Base-by-base conservation (phyloP, 495 filamentous ascomycete genomes). In the Chaetomium cochliodes region DNA sequence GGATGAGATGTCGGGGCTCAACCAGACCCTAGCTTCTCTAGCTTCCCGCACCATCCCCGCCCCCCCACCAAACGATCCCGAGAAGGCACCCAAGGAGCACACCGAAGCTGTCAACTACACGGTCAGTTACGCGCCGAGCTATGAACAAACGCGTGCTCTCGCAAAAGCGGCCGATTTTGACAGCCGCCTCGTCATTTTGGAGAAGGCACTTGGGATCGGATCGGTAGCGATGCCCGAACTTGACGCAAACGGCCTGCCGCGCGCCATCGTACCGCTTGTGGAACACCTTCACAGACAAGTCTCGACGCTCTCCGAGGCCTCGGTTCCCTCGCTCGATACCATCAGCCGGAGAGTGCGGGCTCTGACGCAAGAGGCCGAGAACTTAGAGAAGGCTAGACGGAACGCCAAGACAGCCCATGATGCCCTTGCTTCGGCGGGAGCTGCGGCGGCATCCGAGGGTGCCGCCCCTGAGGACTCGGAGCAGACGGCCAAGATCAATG, bases 121-220 rank as follows among this genome's bases (percentile, higher is more conserved):
- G 16, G 74, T 86, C 61, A 82, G 80, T 64, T 81, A 85, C 69
- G 77, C 81, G 65, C 77, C 90, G 54, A 71, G 77, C 33, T 86
- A 86, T 64, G 80, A 87, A 53, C 79, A 86, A 67, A 85, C 79
- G 12, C 86, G 87, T 70, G 80, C 89, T 22, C 82, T 97, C 15
- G 85, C 88, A 22, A 90, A 91, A 70, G 91, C 91, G 7, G 91
- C 92, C 26, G 90, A 93, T 62, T 96, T 98, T 65, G 94, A 97
- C 72, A 79, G 83, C 39, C 87, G 94, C 5, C 82, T 99, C 4
- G 78, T 88, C 0, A 70, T 88, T 9, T 79, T 99, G 39, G 94
- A 99, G 77, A 87, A 86, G 56, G 84, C 87, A 2, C 85, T 98
- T 53, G 96, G 96, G 18, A 82, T 97, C 47, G 87, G 84, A 15